Conservation (phyloP, 2,329 filamentous ascomycete species). For the Ophioceras dolichostomum region DNA sequence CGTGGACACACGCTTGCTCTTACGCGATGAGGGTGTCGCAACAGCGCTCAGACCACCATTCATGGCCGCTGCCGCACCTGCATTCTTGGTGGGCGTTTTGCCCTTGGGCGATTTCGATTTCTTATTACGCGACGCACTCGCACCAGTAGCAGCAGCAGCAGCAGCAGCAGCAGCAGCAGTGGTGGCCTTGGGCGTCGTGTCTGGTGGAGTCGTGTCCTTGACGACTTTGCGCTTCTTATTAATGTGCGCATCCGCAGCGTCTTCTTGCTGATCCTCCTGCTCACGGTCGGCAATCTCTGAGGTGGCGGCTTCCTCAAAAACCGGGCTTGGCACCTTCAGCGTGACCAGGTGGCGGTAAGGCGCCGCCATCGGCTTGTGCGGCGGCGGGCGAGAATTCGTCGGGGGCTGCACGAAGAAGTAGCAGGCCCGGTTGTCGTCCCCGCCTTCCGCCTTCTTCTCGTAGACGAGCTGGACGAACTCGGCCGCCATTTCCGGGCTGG, state of each 20-base stretch:
- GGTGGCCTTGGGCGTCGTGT: no score
- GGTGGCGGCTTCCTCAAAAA: constrained; percentile 8
- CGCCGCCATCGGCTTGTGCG: constrained; percentile 32
- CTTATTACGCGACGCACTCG: constrained; percentile 1
- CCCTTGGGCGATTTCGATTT: constrained; percentile 4
- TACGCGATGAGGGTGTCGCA: constrained; percentile 6
- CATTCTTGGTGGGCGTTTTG: no score
- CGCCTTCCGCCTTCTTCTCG: constrained; percentile 44
- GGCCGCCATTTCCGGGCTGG: constrained; percentile 35
- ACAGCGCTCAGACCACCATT: no score
- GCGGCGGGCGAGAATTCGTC: constrained; percentile 27
- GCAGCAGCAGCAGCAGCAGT: no score
- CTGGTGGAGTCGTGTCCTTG: constrained; percentile 9
- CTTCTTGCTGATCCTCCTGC: neutral
- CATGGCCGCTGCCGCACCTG: no score
- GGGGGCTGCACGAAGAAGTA: constrained; percentile 40
- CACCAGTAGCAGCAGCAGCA: constrained; percentile 4
- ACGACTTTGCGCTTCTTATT: constrained; percentile 23
- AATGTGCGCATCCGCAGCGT: constrained; percentile 11
- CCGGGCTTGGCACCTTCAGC: constrained; percentile 23
- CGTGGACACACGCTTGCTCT: constrained; percentile 12
- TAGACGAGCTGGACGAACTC: constrained; percentile 39
- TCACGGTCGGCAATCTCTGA: neutral
- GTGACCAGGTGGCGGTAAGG: constrained; percentile 35
- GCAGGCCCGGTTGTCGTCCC: constrained; percentile 35